Percentiles rank a stretch among this genome's conserved stretches.
Conservation (phyloP, 306 rosid species). For the Lupinus albus region DNA sequence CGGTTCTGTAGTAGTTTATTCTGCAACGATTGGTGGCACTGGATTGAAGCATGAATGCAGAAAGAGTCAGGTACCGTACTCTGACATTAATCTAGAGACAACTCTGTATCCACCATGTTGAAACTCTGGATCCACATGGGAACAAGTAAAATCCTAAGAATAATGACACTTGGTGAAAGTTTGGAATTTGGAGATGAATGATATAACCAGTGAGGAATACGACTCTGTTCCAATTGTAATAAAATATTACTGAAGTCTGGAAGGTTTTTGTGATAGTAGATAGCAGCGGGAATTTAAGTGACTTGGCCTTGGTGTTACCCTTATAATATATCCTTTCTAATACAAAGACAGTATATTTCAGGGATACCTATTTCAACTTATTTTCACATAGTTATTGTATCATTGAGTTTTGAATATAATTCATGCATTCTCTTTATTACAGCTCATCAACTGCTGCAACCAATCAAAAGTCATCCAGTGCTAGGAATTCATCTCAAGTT, state of each 20-base stretch:
- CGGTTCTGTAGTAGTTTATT: neutral
- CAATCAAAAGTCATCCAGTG: slow-evolving; percentile 59
- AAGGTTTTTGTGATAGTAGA: neutral
- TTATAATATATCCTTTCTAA: slow-evolving; percentile 4
- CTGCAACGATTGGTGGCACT: neutral
- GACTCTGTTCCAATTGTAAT: neutral
- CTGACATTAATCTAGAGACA: neutral
- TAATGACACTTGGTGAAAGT: neutral
- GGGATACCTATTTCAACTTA: slow-evolving; percentile 18
- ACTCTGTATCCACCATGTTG: neutral
- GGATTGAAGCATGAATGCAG: neutral
- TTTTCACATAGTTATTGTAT: slow-evolving; percentile 12
- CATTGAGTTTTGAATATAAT: slow-evolving; percentile 22
- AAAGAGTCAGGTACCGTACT: neutral
- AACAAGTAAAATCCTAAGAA: neutral
- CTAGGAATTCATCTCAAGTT: slow-evolving; percentile 55
- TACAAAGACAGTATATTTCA: slow-evolving; percentile 7
- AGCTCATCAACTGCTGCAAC: slow-evolving; percentile 57
- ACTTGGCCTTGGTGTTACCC: too few species aligned
- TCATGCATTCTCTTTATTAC: slow-evolving; percentile 37
- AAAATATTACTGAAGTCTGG: neutral
- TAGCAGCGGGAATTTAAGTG: neutral
- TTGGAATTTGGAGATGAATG: neutral
- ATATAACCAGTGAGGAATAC: neutral
- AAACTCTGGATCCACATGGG: neutral